Conservation (phyloP, 257 asterid genomes). For the Ballota nigra region DNA sequence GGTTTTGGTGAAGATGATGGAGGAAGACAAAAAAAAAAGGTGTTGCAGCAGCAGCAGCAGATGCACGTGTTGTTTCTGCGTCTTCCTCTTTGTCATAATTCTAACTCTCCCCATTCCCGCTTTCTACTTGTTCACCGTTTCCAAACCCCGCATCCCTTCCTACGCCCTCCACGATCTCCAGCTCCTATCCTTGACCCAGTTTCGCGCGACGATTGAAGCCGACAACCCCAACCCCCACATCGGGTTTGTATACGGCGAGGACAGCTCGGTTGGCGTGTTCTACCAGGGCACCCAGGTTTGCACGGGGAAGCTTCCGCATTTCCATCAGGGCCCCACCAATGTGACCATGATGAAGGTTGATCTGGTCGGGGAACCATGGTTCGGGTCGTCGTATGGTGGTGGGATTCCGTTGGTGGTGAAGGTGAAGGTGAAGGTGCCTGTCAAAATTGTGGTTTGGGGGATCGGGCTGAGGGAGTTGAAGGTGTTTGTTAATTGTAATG, state of each 20-base stretch:
- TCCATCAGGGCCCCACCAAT: slow-evolving; percentile 39
- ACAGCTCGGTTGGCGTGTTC: slow-evolving; percentile 28
- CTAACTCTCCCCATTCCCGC: background rate
- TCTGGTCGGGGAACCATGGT: slow-evolving; percentile 32
- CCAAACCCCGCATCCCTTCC: slow-evolving; percentile 38
- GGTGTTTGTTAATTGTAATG: slow-evolving; percentile 39
- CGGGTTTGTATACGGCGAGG: slow-evolving; percentile 36
- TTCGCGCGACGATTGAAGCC: slow-evolving; percentile 32
- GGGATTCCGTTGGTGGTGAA: slow-evolving; percentile 44
- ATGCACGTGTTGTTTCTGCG: slow-evolving; percentile 46
- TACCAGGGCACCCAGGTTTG: slow-evolving; percentile 33
- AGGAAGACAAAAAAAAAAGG: too few relatives aligned
- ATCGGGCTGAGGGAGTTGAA: slow-evolving; percentile 17
- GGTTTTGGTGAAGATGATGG: too few relatives aligned
- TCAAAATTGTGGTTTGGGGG: slow-evolving; percentile 24
- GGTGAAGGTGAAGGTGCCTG: slow-evolving; percentile 41
- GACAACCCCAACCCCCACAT: slow-evolving; percentile 38
- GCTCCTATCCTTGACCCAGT: slow-evolving; percentile 38
- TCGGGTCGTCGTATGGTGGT: slow-evolving; percentile 34
- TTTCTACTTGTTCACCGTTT: slow-evolving; percentile 26
- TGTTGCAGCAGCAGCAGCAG: too few relatives aligned
- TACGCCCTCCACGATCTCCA: slow-evolving; percentile 38
- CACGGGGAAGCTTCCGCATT: slow-evolving; percentile 41
- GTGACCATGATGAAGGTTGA: slow-evolving; percentile 32
- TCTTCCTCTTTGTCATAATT: slow-evolving; percentile 36